Percentiles rank a stretch among this genome's conserved stretches.
phyloP scores from a whole-genome alignment of 139 green algal species.

The Trebouxia sp. region DNA sequence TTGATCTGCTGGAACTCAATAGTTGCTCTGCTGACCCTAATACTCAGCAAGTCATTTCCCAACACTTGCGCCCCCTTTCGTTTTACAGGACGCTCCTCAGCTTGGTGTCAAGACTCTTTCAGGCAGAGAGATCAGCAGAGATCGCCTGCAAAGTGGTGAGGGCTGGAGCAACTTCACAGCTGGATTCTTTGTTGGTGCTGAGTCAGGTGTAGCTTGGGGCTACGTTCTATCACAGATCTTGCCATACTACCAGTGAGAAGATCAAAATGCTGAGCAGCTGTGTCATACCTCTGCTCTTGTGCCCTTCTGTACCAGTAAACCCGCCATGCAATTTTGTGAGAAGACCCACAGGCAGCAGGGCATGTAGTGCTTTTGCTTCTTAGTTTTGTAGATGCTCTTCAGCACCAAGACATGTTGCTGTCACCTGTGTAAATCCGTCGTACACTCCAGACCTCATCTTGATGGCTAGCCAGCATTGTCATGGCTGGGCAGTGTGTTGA shows the following conservation, averaged over 20 bases:
- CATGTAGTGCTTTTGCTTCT: too few relatives aligned
- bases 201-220: constrained; percentile 88
- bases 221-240: constrained; percentile 80
- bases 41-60: too few relatives aligned
- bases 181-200: constrained; percentile 88
- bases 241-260: constrained; percentile 32
- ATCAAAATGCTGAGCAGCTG: too few relatives aligned
- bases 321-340: neutral
- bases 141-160: constrained; percentile 67
- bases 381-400: too few relatives aligned
- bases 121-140: constrained; percentile 71
- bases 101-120: constrained; percentile 94
- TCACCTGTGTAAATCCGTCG: too few relatives aligned
- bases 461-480: too few relatives aligned
- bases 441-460: too few relatives aligned
- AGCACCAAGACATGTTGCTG: too few relatives aligned
- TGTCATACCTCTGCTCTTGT: neutral
- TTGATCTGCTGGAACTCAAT: too few relatives aligned
- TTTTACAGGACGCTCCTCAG: constrained; percentile 40
- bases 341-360: too few relatives aligned
- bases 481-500: too few relatives aligned
- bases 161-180: constrained; percentile 89
- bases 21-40: neutral
- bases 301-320: neutral
- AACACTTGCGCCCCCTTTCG: neutral